These are phyloP conservation scores for Alloteropsis angusta DNA, from an alignment of 202 grass and related monocot species.

Conservation along the genomic window DNA sequence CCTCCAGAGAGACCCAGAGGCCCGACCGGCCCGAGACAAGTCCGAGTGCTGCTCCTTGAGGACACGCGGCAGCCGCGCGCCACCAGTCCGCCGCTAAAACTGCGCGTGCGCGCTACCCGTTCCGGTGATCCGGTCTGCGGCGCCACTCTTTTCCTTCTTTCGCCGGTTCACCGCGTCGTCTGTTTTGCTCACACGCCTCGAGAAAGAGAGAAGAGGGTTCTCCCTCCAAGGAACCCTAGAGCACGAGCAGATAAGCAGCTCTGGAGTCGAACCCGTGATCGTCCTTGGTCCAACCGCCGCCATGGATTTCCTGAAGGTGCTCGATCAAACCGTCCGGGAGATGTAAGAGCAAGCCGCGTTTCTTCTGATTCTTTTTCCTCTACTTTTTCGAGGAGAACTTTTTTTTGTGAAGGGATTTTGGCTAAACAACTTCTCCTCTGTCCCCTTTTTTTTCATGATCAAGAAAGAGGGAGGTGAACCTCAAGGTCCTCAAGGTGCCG, in stretches of 20 bases:
- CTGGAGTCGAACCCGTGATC: background rate
- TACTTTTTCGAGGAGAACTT: background rate
- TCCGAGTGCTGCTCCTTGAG: background rate
- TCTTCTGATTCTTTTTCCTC: background rate
- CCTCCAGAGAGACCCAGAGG: no score
- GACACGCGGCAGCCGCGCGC: conserved; percentile 15
- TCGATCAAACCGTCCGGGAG: conserved; percentile 67
- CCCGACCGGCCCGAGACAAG: background rate
- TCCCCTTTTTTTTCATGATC: background rate
- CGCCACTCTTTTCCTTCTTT: background rate
- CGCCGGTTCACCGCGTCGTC: background rate
- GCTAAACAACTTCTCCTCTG: background rate
- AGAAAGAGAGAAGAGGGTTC: background rate
- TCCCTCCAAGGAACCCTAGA: conserved; percentile 9
- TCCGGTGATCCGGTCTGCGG: background rate
- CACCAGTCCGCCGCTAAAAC: background rate
- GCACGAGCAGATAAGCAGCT: background rate
- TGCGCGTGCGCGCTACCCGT: background rate
- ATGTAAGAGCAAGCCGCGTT: conserved; percentile 35
- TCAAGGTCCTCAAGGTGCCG: conserved; percentile 79
- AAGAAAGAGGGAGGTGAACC: conserved; percentile 86
- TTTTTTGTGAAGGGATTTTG: background rate
- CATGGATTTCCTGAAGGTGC: conserved; percentile 67
- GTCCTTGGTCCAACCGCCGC: background rate
- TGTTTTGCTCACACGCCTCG: background rate